phyloP scores from a whole-genome alignment of 2,329 filamentous ascomycete species.

The Mariannaea sp. region DNA sequence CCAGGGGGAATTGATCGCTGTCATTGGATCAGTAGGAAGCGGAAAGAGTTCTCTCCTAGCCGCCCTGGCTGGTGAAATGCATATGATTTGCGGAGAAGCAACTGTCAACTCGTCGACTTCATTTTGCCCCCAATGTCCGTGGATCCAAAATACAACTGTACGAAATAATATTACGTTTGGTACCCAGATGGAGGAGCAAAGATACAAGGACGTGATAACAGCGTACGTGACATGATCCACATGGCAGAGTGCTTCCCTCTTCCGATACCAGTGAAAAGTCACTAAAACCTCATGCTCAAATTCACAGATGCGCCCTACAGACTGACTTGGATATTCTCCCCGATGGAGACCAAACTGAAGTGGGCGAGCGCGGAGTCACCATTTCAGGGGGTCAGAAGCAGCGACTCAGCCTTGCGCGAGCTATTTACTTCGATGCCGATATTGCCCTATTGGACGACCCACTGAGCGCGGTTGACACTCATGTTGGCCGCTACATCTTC shows the following conservation, averaged over 20 bases:
- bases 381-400: conserved; percentile 53
- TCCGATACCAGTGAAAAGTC: no score
- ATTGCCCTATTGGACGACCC: conserved; percentile 58
- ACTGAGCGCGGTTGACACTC: conserved; percentile 70
- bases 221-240: conserved; percentile 40
- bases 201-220: conserved; percentile 52
- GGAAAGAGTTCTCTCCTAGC: conserved; percentile 73
- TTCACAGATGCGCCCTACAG: conserved; percentile 37
- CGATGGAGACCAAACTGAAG: conserved; percentile 50
- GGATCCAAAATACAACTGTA: conserved; percentile 53
- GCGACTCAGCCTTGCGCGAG: conserved; percentile 51
- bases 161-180: conserved; percentile 54
- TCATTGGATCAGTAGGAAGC: conserved; percentile 71
- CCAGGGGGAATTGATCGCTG: conserved; percentile 63
- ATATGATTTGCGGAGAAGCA: neutral
- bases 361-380: conserved; percentile 50
- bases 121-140: conserved; percentile 53
- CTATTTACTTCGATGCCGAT: conserved; percentile 48
- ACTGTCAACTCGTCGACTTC: conserved; percentile 25
- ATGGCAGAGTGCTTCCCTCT: no score
- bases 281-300: no score
- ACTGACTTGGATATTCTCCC: conserved; percentile 50
- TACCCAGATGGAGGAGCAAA: conserved; percentile 43
- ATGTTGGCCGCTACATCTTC: conserved; percentile 78
- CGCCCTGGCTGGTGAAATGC: conserved; percentile 69